Evolutionary conservation across 345 rosid species (phyloP), one percentile per base, ranked within the genome.

Genomic region (Microthlaspi erraticum): DNA sequence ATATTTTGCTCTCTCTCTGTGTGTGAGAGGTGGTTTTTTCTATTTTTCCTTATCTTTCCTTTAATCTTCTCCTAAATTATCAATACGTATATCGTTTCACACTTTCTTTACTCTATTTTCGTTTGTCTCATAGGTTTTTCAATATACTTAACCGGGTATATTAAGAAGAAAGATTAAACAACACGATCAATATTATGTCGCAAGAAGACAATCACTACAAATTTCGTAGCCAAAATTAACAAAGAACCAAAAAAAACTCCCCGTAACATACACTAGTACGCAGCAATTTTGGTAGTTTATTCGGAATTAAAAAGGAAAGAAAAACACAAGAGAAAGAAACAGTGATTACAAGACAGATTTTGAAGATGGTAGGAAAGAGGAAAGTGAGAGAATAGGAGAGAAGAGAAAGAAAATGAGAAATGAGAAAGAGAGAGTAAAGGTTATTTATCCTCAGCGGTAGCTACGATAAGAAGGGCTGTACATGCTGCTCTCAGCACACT

Each of bases 401-500:
- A 39, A 46, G 29, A 42, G 34, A 50, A 31, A 60, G 50, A 18
- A 12, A 33, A 42, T 34, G 16, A 46, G 56, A 34, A 23, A 12
- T 59, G 46, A 23, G 17, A 58, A 13, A 32, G 39, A 42, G 52
- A 60, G 23, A 16, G 20, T 10, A 49, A 59, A 23, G 26, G 26
- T 23, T 23, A 39, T 59, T 44, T 52, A 19, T 64, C 48, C 62
- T 82, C 71, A 93, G 32, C 97, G 87, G 62, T 80, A 93, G 70
- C 37, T 79, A 54, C 96, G 75, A 80, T 93, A 91, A 51, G 84
- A 12, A 12, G 93, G 96, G 76, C 91, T 84, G 79, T 93, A 93
- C 97, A 93, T 91, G 90, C 97, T 89, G 71, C 95, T 89, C 86
- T 93, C 95, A 0, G 97, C 99, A 77, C 77, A 83, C 82, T 86